Conservation (phyloP, 805 yeast species). For the Ogataea methylovora region DNA sequence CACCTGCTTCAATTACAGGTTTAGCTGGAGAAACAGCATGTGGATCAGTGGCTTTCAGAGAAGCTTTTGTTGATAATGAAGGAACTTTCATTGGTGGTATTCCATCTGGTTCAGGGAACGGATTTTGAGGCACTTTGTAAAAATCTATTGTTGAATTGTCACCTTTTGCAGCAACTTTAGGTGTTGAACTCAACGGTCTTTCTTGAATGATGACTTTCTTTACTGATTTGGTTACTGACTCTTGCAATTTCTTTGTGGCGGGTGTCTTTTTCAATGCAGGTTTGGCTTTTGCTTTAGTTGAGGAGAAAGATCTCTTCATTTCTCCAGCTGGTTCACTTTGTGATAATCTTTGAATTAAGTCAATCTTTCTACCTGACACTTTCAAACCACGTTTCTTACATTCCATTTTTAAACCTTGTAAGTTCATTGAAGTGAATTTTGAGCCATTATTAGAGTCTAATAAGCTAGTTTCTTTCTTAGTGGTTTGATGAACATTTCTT, state of each 20-base stretch:
- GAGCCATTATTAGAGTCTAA: conserved; percentile 15
- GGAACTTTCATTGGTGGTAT: conserved; percentile 19
- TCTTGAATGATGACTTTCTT: conserved; percentile 1
- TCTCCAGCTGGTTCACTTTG: conserved; percentile 3
- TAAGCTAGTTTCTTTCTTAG: conserved; percentile 23
- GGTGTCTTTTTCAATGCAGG: not conserved
- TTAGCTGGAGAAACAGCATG: conserved; percentile 2
- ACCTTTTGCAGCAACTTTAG: conserved; percentile 35
- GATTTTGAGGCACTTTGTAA: conserved; percentile 36
- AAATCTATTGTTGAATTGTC: conserved; percentile 53
- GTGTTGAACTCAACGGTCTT: conserved; percentile 16
- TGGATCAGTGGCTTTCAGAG: conserved; percentile 8
- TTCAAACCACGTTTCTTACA: conserved; percentile 54
- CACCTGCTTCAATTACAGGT: conserved; percentile 4
- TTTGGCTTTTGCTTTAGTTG: not conserved
- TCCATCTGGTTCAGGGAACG: conserved; percentile 15
- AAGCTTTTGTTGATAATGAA: conserved; percentile 20
- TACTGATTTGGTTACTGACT: conserved; percentile 6
- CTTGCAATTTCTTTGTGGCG: conserved; percentile 2
- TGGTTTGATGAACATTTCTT: conserved; percentile 27
- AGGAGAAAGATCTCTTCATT: not conserved
- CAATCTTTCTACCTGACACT: conserved; percentile 55
- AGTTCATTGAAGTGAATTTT: conserved; percentile 35
- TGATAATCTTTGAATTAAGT: conserved; percentile 35
- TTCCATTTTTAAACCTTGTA: conserved; percentile 48